Evolutionary conservation across 2,329 filamentous ascomycete genomes (phyloP).

Genomic region (Teratosphaeria nubilosa): DNA sequence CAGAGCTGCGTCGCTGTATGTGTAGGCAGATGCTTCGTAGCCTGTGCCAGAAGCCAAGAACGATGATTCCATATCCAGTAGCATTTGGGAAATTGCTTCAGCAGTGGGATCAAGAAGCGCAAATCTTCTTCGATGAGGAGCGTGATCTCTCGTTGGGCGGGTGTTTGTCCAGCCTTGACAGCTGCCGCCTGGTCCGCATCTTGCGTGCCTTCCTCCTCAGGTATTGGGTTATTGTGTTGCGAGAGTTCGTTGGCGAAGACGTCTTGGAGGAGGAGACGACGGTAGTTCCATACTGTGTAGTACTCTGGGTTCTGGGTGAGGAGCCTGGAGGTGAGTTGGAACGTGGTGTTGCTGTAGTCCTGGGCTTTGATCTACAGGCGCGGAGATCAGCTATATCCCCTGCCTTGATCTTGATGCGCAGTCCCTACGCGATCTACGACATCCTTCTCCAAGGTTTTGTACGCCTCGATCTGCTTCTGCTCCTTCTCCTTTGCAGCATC

Average conservation of each 20-base stretch:
- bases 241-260: slow-evolving; percentile 39
- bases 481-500: slow-evolving; percentile 64
- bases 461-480: slow-evolving; percentile 63
- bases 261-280: slow-evolving; percentile 60
- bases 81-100: slow-evolving; percentile 85
- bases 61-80: slow-evolving; percentile 99
- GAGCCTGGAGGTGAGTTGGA: slow-evolving; percentile 61
- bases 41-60: slow-evolving; percentile 69
- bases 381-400: background rate
- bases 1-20: slow-evolving; percentile 56
- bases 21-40: slow-evolving; percentile 52
- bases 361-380: slow-evolving; percentile 31
- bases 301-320: slow-evolving; percentile 74
- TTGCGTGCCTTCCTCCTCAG: background rate
- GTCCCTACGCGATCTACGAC: slow-evolving; percentile 53
- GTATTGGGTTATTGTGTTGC: background rate
- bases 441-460: slow-evolving; percentile 54
- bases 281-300: slow-evolving; percentile 85
- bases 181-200: slow-evolving; percentile 12
- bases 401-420: background rate
- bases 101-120: slow-evolving; percentile 69
- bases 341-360: slow-evolving; percentile 46
- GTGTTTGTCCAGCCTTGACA: slow-evolving; percentile 16
- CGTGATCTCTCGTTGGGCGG: slow-evolving; percentile 28
- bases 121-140: slow-evolving; percentile 63